These are phyloP conservation scores for Metarhizium album DNA, from an alignment of 2,329 filamentous ascomycete genomes.

Conservation along the genomic window DNA sequence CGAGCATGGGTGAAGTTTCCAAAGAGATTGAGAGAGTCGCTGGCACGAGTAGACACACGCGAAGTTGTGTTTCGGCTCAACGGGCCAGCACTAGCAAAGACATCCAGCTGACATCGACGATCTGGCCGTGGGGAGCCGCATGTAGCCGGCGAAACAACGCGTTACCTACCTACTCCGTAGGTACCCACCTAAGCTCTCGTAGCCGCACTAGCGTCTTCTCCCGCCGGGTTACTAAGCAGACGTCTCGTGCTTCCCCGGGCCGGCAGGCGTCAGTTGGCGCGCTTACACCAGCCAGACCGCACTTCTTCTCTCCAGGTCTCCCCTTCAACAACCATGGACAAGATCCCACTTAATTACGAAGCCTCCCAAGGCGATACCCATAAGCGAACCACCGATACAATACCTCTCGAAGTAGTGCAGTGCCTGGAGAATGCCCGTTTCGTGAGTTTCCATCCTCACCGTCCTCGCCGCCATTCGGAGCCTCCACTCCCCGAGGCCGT, in stretches of 20 bases:
- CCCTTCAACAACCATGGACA: constrained; percentile 34
- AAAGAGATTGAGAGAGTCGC: not conserved
- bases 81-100: not conserved
- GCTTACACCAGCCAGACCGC: not conserved
- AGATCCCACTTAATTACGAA: constrained; percentile 64
- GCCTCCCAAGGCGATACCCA: constrained; percentile 64
- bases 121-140: constrained; percentile 22
- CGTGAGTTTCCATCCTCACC: constrained; percentile 39
- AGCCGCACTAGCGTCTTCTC: not conserved
- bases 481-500: not conserved
- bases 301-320: not conserved
- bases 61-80: constrained; percentile 1
- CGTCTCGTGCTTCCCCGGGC: not conserved
- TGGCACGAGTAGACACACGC: not conserved
- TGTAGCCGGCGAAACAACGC: constrained; percentile 16
- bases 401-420: constrained; percentile 77
- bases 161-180: not conserved
- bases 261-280: no score
- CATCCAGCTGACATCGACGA: no score
- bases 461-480: not conserved
- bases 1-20: not conserved
- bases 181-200: not conserved
- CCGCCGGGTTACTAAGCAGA: constrained; percentile 2
- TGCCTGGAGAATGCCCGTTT: constrained; percentile 93
- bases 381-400: constrained; percentile 54